Evolutionary conservation across 352 stramenopile genomes (phyloP), one percentile per base, ranked within the genome.

Genomic region (Globisporangium mamillatum): DNA sequence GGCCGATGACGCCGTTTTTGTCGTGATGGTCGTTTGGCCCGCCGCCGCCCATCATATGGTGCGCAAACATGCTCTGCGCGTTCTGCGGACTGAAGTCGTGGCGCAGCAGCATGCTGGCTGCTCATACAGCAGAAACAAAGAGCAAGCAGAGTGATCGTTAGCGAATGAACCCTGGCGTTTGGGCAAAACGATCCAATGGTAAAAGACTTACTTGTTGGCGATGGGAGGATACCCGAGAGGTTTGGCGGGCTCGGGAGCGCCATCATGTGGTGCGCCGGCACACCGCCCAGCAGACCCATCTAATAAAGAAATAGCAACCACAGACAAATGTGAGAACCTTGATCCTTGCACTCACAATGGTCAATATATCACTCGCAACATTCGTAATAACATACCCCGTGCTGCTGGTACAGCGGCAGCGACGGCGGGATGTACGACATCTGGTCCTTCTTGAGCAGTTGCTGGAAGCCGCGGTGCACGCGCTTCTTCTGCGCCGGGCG

Each of bases 371-470:
- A 32, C 29, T 32, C 29, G 14, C 12, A 14, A 48, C 14, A 48
- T 18, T 48, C 12, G 12, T 16, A 18, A 20, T 0, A 18, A 78
- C 81, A 44, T 84, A 93, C 84, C 48, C 75, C 74, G 53, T 88
- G 82, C 53, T 48, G 38, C 38, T 92, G 83, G 58, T 91, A 93
- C 12, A 92, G 68, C 7, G 84, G 80, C 58, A 92, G 73, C 48
- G 83, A 76, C 25, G 86, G 83, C 6, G 86, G 83, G 7, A 84
- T 79, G 71, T 90, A 92, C 58, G 74, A 72, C 67, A 82, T 72
- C 60, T 93, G 83, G 60, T 92, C 82, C 36, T 92, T 92, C 69
- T 91, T 88, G 16, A 92, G 73, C 68, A 93, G 70, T 68, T 92
- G 86, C 74, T 93, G 86, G 62, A 92, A 92, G n/a, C 86, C 76